These are phyloP conservation scores for Microdochium trichocladiopsis DNA, from an alignment of 2,329 filamentous ascomycete species.

Conservation along the genomic window DNA sequence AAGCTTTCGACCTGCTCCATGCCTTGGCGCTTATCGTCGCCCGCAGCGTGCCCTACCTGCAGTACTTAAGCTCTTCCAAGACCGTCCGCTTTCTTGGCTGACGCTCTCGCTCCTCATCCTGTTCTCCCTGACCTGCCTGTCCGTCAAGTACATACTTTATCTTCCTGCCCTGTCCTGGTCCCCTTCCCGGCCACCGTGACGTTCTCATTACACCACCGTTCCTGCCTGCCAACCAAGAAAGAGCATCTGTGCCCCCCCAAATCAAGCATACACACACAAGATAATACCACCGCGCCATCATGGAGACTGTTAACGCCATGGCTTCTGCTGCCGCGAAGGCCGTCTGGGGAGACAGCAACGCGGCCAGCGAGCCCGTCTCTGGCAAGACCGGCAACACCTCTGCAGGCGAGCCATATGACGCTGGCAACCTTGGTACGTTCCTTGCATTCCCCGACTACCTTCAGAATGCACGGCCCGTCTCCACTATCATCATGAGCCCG, in stretches of 20 bases:
- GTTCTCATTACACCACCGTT: no score
- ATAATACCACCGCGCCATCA: constrained; percentile 21
- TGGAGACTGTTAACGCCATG: constrained; percentile 59
- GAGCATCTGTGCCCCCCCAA: neutral
- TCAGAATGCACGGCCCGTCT: constrained; percentile 6
- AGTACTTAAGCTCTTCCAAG: constrained; percentile 1
- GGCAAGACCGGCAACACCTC: constrained; percentile 62
- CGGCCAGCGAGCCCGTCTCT: constrained; percentile 57
- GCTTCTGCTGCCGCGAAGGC: constrained; percentile 39
- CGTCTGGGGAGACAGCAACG: constrained; percentile 35
- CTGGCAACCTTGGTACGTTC: constrained; percentile 62
- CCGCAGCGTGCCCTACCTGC: no score
- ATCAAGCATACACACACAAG: neutral
- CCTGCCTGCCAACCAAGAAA: no score
- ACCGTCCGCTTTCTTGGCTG: neutral
- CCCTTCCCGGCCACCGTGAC: neutral
- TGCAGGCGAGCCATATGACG: constrained; percentile 68
- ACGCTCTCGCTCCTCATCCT: neutral
- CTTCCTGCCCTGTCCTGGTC: neutral
- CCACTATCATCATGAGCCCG: no score
- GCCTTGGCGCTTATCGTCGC: neutral
- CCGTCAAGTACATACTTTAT: neutral
- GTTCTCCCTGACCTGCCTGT: neutral
- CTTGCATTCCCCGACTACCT: neutral
- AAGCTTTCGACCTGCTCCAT: neutral